Conservation (phyloP, 805 yeast genomes). For the Suhomyces tanzawaensis region DNA sequence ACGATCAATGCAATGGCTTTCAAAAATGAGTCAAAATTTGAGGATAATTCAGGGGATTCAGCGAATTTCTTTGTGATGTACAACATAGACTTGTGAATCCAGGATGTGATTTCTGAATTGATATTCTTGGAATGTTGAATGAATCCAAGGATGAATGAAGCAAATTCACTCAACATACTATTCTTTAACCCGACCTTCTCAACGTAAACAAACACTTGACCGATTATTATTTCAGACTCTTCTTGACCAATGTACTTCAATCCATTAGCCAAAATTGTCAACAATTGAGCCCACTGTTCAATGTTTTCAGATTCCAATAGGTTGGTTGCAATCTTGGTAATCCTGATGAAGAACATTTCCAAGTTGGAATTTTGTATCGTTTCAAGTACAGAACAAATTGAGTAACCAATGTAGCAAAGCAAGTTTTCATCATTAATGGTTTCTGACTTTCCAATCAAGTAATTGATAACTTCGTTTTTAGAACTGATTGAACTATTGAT, state of each 20-base stretch:
- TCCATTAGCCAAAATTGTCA: slow-evolving; percentile 16
- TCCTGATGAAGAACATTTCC: slow-evolving; percentile 8
- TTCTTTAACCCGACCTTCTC: slow-evolving; percentile 25
- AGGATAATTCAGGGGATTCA: slow-evolving; percentile 35
- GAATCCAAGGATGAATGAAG: slow-evolving; percentile 26
- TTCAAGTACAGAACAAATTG: slow-evolving; percentile 8
- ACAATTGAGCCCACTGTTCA: slow-evolving; percentile 16
- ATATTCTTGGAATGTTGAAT: slow-evolving; percentile 17
- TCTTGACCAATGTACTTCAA: slow-evolving; percentile 10
- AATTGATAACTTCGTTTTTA: slow-evolving; percentile 5
- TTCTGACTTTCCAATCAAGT: slow-evolving; percentile 10
- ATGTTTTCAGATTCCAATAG: slow-evolving; percentile 1
- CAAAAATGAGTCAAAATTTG: slow-evolving; percentile 32
- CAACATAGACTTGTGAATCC: slow-evolving; percentile 59
- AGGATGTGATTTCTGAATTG: slow-evolving; percentile 29
- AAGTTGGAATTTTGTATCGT: slow-evolving; percentile 1
- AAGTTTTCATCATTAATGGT: slow-evolving; percentile 15
- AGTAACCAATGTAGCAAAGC: slow-evolving; percentile 18
- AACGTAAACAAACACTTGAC: slow-evolving; percentile 20
- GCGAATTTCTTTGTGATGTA: slow-evolving; percentile 65
- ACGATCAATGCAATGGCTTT: slow-evolving; percentile 16
- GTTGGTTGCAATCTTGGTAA: slow-evolving; percentile 15
- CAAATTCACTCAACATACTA: slow-evolving; percentile 27
- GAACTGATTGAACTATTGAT: slow-evolving; percentile 8
- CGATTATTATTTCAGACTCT: slow-evolving; percentile 11